These are phyloP conservation scores for Plantago coronopus DNA, from an alignment of 305 asterid genomes.

Conservation along the genomic window DNA sequence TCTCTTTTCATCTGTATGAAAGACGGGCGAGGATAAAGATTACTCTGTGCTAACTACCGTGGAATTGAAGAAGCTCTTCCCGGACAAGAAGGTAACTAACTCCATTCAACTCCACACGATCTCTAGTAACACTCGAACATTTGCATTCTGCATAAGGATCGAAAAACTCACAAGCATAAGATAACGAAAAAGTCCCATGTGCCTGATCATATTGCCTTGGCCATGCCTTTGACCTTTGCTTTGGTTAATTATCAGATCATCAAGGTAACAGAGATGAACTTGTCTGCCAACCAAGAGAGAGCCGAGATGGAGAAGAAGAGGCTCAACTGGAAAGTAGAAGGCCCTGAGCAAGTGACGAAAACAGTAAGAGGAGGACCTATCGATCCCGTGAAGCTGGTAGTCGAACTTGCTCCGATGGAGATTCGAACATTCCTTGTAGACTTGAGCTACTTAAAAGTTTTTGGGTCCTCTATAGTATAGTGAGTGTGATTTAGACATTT, in stretches of 20 bases:
- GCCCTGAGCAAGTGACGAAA: slow-evolving; percentile 21
- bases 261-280: slow-evolving; percentile 55
- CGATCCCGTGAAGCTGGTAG: slow-evolving; percentile 53
- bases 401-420: slow-evolving; percentile 74
- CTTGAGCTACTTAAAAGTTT: slow-evolving; percentile 27
- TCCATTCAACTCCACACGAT: slow-evolving; percentile 1
- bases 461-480: slow-evolving; percentile 26
- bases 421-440: slow-evolving; percentile 57
- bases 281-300: slow-evolving; percentile 70
- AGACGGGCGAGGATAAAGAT: slow-evolving; percentile 69
- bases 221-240: too few species aligned
- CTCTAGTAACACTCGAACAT: background rate
- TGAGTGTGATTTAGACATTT: too few species aligned
- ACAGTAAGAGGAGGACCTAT: slow-evolving; percentile 52
- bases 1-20: slow-evolving; percentile 23
- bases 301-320: slow-evolving; percentile 62
- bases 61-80: slow-evolving; percentile 70
- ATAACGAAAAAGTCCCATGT: background rate
- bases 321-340: slow-evolving; percentile 52
- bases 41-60: slow-evolving; percentile 49
- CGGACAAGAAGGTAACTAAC: slow-evolving; percentile 47
- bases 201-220: too few species aligned
- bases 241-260: slow-evolving; percentile 40
- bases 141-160: background rate
- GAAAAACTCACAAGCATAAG: too few species aligned